These are phyloP conservation scores for Sanghuangporus weigelae DNA, from an alignment of 1,284 basidiomycete genomes.

Conservation along the genomic window DNA sequence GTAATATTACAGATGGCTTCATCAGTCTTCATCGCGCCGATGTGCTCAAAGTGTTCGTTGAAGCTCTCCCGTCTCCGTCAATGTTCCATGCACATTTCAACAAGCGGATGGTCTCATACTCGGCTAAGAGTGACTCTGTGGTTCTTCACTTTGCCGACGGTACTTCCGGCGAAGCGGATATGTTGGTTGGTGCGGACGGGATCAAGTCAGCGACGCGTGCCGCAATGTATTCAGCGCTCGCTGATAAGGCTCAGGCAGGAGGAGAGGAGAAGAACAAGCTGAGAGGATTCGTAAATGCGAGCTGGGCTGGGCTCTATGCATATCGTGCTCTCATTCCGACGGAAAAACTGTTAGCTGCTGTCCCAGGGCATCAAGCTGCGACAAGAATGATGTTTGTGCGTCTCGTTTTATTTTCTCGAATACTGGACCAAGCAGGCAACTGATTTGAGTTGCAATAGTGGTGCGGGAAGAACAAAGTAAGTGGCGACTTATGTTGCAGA, in stretches of 20 bases:
- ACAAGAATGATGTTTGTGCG: conserved; percentile 15
- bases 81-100: conserved; percentile 30
- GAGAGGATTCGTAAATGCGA: conserved; percentile 27
- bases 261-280: conserved; percentile 14
- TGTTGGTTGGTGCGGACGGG: conserved; percentile 41
- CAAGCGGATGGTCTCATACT: conserved; percentile 28
- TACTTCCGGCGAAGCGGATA: conserved; percentile 32
- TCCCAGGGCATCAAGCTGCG: conserved; percentile 32
- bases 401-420: not conserved
- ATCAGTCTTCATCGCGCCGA: conserved; percentile 29
- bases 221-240: conserved; percentile 29
- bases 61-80: conserved; percentile 23
- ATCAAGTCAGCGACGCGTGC: conserved; percentile 35
- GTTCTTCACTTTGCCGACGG: conserved; percentile 35
- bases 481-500: conserved; percentile 20
- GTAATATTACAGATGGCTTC: conserved; percentile 25
- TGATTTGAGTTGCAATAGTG: conserved; percentile 28
- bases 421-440: no score
- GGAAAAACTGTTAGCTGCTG: conserved; percentile 28
- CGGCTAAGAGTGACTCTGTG: conserved; percentile 1
- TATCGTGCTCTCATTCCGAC: conserved; percentile 35
- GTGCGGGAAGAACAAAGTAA: conserved; percentile 39
- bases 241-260: conserved; percentile 10
- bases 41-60: conserved; percentile 30
- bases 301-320: conserved; percentile 38